These are phyloP conservation scores for Firmiana major DNA, from an alignment of 345 rosid species.

Conservation along the genomic window DNA sequence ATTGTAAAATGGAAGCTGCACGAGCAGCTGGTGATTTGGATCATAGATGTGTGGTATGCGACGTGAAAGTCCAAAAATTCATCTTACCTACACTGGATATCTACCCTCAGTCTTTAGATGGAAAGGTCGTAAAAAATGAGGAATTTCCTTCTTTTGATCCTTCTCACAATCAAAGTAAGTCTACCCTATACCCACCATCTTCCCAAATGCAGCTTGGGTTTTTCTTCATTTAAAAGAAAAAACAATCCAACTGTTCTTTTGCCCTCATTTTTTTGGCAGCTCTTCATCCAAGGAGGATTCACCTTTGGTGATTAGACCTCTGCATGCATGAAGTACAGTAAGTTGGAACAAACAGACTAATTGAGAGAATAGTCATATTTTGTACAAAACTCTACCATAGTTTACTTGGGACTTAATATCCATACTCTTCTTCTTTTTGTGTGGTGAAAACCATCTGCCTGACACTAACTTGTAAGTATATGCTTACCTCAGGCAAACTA, in stretches of 20 bases:
- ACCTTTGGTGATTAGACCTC: not conserved
- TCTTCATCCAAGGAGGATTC: not conserved
- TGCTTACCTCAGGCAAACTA: not conserved
- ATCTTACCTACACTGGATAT: slow-evolving; percentile 26
- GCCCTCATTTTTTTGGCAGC: not conserved
- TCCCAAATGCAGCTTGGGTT: not conserved
- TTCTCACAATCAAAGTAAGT: slow-evolving; percentile 10
- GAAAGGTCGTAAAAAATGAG: not conserved
- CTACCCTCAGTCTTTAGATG: slow-evolving; percentile 1
- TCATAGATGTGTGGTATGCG: slow-evolving; percentile 80
- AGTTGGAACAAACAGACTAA: not conserved
- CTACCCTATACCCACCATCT: not conserved
- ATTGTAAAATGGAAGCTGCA: slow-evolving; percentile 40
- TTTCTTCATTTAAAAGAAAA: not conserved
- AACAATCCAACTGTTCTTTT: not conserved
- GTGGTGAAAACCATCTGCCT: not conserved
- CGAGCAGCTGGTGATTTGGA: slow-evolving; percentile 27
- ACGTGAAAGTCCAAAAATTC: slow-evolving; percentile 42
- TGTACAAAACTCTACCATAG: not conserved
- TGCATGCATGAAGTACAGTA: not conserved
- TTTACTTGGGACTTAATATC: not conserved
- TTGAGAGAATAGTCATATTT: not conserved
- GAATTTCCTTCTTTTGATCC: slow-evolving; percentile 17
- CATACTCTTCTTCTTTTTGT: not conserved
- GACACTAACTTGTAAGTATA: too few species aligned